These are phyloP conservation scores for Saccharomycopsis selenospora DNA, from an alignment of 805 yeast genomes.

Conservation along the genomic window DNA sequence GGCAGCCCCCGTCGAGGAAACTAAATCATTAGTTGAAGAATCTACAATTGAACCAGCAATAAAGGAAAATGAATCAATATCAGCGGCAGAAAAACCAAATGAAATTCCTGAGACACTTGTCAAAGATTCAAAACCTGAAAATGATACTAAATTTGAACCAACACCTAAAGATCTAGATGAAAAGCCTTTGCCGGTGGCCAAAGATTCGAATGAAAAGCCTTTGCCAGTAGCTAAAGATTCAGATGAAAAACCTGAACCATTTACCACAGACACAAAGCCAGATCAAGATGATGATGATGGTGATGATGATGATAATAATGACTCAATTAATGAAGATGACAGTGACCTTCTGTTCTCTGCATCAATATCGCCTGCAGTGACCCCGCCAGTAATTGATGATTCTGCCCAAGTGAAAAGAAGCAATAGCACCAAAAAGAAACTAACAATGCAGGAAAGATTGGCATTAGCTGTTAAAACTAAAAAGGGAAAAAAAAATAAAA, in stretches of 20 bases:
- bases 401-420: neutral
- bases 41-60: neutral
- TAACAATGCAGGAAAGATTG: constrained; percentile 77
- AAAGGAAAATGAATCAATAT: neutral
- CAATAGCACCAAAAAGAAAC: constrained; percentile 41
- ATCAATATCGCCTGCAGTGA: neutral
- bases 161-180: neutral
- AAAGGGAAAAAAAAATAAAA: constrained; percentile 28
- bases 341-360: neutral
- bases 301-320: neutral
- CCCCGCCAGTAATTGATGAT: neutral
- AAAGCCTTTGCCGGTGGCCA: neutral
- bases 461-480: constrained; percentile 68
- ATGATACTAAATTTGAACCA: neutral
- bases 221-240: neutral
- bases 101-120: neutral
- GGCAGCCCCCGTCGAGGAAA: neutral
- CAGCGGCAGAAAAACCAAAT: neutral
- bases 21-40: neutral
- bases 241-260: neutral
- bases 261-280: too few species aligned
- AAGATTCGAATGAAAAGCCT: neutral
- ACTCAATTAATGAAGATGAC: neutral
- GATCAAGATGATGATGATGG: neutral
- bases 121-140: neutral